phyloP scores from a whole-genome alignment of 371 early-diverging fungal genomes.

The Apophysomyces elegans region DNA sequence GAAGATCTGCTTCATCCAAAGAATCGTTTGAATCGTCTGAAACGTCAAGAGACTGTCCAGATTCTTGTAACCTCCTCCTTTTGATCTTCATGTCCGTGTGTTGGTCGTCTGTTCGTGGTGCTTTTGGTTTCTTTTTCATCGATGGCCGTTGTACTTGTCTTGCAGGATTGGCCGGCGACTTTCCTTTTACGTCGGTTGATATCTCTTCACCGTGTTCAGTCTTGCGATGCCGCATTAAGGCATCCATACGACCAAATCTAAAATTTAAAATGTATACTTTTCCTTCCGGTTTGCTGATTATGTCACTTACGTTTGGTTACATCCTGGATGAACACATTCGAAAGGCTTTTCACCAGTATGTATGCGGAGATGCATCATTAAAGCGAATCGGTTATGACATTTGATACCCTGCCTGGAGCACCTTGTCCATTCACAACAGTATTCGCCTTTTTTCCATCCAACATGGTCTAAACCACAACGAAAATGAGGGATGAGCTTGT shows the following conservation, averaged over 20 bases:
- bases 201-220: conserved; percentile 31
- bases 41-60: background rate
- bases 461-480: conserved; percentile 53
- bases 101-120: background rate
- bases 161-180: conserved; percentile 2
- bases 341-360: conserved; percentile 76
- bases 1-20: background rate
- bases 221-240: conserved; percentile 37
- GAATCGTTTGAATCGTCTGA: conserved; percentile 7
- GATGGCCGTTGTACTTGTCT: conserved; percentile 10
- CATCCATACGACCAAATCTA: conserved; percentile 55
- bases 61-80: conserved; percentile 2
- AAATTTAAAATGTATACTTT: background rate
- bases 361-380: conserved; percentile 70
- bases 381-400: conserved; percentile 66
- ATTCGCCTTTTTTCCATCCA: conserved; percentile 67
- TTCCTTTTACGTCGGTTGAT: conserved; percentile 5
- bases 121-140: conserved; percentile 11
- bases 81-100: conserved; percentile 3
- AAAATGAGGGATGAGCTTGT: background rate
- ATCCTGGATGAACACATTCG: conserved; percentile 50
- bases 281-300: background rate
- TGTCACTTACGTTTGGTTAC: conserved; percentile 47
- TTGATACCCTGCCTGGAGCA: conserved; percentile 63
- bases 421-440: conserved; percentile 66